phyloP scores from a whole-genome alignment of 2,329 filamentous ascomycete genomes.

The Pestalotiopsis sp. region DNA sequence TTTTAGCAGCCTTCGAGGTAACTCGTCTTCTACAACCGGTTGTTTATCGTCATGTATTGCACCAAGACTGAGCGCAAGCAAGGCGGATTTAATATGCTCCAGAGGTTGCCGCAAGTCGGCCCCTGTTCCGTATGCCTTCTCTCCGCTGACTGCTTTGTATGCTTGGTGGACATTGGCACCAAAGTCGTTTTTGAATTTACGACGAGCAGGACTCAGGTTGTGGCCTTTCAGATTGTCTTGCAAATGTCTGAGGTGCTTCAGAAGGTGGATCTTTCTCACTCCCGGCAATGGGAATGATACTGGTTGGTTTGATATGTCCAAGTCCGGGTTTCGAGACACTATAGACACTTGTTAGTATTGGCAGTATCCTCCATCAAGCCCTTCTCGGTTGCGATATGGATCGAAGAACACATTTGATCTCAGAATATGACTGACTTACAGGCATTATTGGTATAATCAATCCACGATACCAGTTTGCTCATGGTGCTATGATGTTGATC shows the following conservation, averaged over 20 bases:
- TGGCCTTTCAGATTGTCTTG: neutral
- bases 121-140: neutral
- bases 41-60: constrained; percentile 25
- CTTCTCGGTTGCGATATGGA: too few species aligned
- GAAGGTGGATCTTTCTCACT: neutral
- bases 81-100: constrained; percentile 14
- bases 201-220: neutral
- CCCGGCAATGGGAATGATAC: constrained; percentile 1
- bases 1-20: constrained; percentile 17
- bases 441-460: neutral
- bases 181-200: constrained; percentile 5
- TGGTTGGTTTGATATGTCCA: too few species aligned
- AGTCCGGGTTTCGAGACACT: too few species aligned
- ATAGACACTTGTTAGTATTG: too few species aligned
- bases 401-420: too few species aligned
- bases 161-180: constrained; percentile 5
- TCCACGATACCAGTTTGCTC: constrained; percentile 8
- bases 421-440: neutral
- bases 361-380: too few species aligned
- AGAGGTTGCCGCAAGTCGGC: constrained; percentile 11
- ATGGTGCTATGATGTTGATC: neutral
- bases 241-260: neutral
- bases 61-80: constrained; percentile 19
- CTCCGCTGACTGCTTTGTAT: neutral
- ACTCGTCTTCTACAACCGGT: constrained; percentile 26